Conservation (phyloP, 2,329 filamentous ascomycete genomes). For the Colletotrichum musae region DNA sequence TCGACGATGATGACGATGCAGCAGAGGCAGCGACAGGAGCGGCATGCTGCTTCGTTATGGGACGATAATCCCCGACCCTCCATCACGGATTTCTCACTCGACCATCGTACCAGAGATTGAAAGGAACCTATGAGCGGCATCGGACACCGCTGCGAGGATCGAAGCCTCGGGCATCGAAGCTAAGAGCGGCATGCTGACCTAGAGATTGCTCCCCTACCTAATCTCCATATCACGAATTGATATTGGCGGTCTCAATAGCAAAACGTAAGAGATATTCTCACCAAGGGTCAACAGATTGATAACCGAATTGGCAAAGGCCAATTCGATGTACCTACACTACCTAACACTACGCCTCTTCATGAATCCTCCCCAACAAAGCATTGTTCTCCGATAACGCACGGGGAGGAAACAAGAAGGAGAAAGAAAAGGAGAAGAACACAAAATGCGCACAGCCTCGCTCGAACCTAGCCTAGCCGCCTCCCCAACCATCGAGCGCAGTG, state of each 20-base stretch:
- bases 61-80: constrained; percentile 36
- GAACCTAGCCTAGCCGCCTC: constrained; percentile 24
- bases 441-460: constrained; percentile 30
- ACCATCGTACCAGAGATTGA: neutral
- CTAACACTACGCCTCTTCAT: neutral
- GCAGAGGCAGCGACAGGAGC: neutral
- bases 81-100: neutral
- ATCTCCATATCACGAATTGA: too few relatives aligned
- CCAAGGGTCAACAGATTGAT: too few relatives aligned
- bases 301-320: constrained; percentile 15
- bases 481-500: neutral
- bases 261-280: too few relatives aligned
- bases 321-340: too few relatives aligned
- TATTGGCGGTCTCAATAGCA: too few relatives aligned
- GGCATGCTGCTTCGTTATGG: neutral
- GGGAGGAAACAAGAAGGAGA: neutral
- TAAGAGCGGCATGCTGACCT: too few relatives aligned
- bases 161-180: too few relatives aligned
- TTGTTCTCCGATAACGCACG: constrained; percentile 35
- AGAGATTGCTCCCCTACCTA: too few relatives aligned
- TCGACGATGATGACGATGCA: too few relatives aligned
- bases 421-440: constrained; percentile 2
- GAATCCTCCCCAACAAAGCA: constrained; percentile 29
- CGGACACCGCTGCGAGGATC: neutral
- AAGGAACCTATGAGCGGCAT: constrained; percentile 17